Base-by-base conservation (phyloP, 225 moss, liverwort and hornwort genomes). In the Takakia lepidozioides region DNA sequence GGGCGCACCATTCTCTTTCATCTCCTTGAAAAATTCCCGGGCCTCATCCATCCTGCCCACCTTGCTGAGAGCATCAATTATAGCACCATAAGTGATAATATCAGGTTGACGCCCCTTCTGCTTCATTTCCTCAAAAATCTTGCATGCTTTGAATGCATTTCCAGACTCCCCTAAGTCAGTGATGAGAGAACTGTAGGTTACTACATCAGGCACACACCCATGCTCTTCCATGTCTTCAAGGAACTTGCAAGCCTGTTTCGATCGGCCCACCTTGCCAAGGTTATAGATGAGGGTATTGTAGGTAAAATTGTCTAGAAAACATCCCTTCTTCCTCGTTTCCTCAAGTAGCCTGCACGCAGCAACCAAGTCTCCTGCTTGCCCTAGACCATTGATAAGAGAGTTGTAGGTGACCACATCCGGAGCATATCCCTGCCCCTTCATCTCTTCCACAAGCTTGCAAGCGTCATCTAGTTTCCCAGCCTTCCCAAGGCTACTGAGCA, bases 141-240 rank as follows among this genome's bases (percentile, higher is more conserved):
- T 65, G 54, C 51, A 67, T 3, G 85, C 82, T 54, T 56, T 65
- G 17, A 45, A 22, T 24, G 55, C 60, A 35, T 66, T 56, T 2
- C 83, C 59, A 42, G 66, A 54, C 28, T 54, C 63, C n/a, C 80
- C 69, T 3, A 87, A 46, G 3, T 69, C 63, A 35, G 58, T 55
- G 32, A 87, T 68, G n/a, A 87, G 60, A 19, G 72, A 73, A 63
- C 71, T 74, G 51, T 80, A 87, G 5, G 83, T 83, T 34, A 83
- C 65, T 18, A 65, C 67, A 52, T 79, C 70, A 38, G 79, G 76
- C 18, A 30, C 30, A 52, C 71, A 76, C 25, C 79, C 76, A n/a
- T 8, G 51, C 30, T 38, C 38, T 38, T 60, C 69, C 82, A 87
- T 82, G 58, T 71, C 71, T 10, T 54, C 65, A 15, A 75, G 60